Base-by-base conservation (phyloP, 2,329 filamentous ascomycete genomes). In the Graphilbum sp. region DNA sequence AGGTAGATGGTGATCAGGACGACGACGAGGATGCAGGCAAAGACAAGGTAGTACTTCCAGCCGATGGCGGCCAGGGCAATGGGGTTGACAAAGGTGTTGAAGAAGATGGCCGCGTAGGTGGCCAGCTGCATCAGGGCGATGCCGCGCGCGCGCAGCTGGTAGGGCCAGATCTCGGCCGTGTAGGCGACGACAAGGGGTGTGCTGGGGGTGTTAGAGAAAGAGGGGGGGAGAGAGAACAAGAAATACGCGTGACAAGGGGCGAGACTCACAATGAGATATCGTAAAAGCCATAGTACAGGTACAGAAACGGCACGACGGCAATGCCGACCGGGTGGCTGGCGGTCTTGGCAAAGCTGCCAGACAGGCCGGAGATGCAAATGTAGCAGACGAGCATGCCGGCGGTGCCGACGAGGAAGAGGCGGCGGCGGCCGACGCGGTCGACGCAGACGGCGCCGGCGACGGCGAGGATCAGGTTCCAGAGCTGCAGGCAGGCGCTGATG, bases 401-500 rank as follows among this genome's bases (percentile, higher is more conserved):
- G 11, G 48, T 48, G 1, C 52, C 54, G 15, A 45, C 54, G 15
- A 45, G 43, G 44, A 57, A 59, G 1, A 58, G 46, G 0, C 49
- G 45, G 2, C 57, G 53, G 21, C 56, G 50, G 3, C 52, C 50
- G 31, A 52, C 33, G 2, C 45, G 44, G 20, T 53, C 50, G 32
- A 52, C 47, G 17, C 53, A 45, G 20, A 48, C 47, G 15, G 53
- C 50, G 2, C 38, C 40, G 12, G 34, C 39, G 24, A 43, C 19
- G 19, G 33, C 25, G 17, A 27, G 25, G 15, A 17, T 24, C 35
- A 40, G 27, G 38, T 47, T 47, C 37, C 35, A 46, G 16, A 45
- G 38, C 24, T 43, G 43, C 32, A 48, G 36, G 6, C 50, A 48
- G 7, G 56, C 60, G 41, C 62, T 64, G 48, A 64, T 63, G 25